A percentile compares a stretch with the other conserved stretches of the same genome.
These are phyloP conservation scores for Xylaria acuta DNA, from an alignment of 495 filamentous ascomycete species.

Conservation along the genomic window DNA sequence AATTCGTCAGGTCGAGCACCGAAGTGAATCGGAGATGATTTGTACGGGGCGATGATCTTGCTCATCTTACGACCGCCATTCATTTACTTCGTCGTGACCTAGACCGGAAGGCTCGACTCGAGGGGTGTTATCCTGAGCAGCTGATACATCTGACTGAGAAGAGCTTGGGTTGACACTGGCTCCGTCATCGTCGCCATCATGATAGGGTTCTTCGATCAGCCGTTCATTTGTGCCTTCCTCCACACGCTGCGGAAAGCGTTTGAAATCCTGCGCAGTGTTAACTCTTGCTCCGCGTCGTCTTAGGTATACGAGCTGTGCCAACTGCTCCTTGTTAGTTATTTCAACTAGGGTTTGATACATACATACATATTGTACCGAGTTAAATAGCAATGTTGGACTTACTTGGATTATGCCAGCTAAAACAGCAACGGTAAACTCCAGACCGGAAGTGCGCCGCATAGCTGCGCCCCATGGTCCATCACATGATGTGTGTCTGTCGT, in stretches of 20 bases:
- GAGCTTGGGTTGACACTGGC: constrained; percentile 4
- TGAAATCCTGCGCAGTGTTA: constrained; percentile 23
- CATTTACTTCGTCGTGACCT: constrained; percentile 26
- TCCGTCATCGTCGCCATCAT: constrained; percentile 14
- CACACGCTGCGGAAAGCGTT: constrained; percentile 15
- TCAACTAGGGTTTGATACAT: not conserved
- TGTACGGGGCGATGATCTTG: not conserved
- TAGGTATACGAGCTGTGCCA: constrained; percentile 32
- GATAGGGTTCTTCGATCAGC: constrained; percentile 30
- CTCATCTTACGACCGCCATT: constrained; percentile 24
- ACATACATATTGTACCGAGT: not conserved
- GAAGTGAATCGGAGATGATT: not conserved
- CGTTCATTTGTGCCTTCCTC: constrained; percentile 22
- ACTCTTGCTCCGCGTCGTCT: constrained; percentile 25
- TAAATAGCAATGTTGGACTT: not conserved
- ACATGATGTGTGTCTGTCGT: constrained; percentile 30
- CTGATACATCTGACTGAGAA: not conserved
- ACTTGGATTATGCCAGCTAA: constrained; percentile 44
- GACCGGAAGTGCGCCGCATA: constrained; percentile 35
- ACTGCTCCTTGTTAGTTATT: constrained; percentile 22
- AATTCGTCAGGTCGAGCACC: not conserved
- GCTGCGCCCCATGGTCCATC: constrained; percentile 34
- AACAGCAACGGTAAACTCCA: constrained; percentile 36
- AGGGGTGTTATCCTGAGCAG: constrained; percentile 22
- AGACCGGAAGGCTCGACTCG: constrained; percentile 36